Percentiles rank a stretch among this genome's conserved stretches.
Evolutionary conservation across 2,329 filamentous ascomycete species (phyloP).

Genomic region (Colletotrichum acutatum): DNA sequence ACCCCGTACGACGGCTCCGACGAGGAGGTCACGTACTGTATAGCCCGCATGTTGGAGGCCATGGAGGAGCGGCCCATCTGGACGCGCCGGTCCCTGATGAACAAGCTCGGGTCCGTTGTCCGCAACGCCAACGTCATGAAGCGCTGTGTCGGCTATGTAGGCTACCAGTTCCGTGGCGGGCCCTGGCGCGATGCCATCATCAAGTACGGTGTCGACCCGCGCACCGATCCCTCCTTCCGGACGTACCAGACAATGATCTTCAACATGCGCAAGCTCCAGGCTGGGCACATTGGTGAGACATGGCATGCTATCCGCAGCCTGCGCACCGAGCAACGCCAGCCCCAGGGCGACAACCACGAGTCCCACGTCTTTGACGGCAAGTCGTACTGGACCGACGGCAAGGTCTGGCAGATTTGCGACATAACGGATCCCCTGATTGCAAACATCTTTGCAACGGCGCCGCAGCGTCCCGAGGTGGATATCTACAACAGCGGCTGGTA

Average conservation of each 20-base stretch:
- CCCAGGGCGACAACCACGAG: slow-evolving; percentile 51
- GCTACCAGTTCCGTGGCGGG: slow-evolving; percentile 92
- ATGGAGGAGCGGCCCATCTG: slow-evolving; percentile 84
- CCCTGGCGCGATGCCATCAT: slow-evolving; percentile 92
- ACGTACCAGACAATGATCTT: slow-evolving; percentile 92
- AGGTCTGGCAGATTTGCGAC: slow-evolving; percentile 95
- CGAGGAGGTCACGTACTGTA: slow-evolving; percentile 69
- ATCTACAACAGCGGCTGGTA: slow-evolving; percentile 82
- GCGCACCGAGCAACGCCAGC: slow-evolving; percentile 47
- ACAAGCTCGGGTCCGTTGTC: slow-evolving; percentile 68
- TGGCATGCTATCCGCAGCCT: slow-evolving; percentile 61
- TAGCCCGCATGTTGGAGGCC: slow-evolving; percentile 71
- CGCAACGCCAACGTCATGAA: slow-evolving; percentile 71
- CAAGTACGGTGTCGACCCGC: slow-evolving; percentile 86
- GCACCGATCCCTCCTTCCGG: slow-evolving; percentile 79
- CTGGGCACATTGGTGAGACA: slow-evolving; percentile 56
- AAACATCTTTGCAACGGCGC: slow-evolving; percentile 71
- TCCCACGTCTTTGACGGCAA: slow-evolving; percentile 88
- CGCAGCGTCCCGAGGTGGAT: slow-evolving; percentile 69
- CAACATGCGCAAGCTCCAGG: slow-evolving; percentile 70
- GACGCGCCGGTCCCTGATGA: slow-evolving; percentile 85
- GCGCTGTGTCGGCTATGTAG: slow-evolving; percentile 83
- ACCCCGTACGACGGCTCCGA: slow-evolving; percentile 69
- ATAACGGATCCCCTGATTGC: slow-evolving; percentile 82
- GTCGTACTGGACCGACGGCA: slow-evolving; percentile 80